These are phyloP conservation scores for Podospora australis DNA, from an alignment of 495 filamentous ascomycete genomes.

Conservation along the genomic window DNA sequence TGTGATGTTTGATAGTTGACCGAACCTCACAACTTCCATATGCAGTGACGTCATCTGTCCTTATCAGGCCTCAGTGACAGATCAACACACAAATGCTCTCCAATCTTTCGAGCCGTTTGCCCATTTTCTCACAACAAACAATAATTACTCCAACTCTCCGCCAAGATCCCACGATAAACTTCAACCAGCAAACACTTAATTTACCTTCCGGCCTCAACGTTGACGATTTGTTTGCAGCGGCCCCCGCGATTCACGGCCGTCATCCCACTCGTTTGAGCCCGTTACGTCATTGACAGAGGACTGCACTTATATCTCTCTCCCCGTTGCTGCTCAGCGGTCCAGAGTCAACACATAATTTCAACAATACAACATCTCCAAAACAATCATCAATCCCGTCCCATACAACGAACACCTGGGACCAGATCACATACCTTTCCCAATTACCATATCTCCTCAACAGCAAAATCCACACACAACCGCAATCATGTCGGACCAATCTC, in stretches of 20 bases:
- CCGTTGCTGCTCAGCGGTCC: neutral
- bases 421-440: no score
- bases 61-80: no score
- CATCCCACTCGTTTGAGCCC: neutral
- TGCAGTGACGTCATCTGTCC: no score
- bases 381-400: neutral
- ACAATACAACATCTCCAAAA: neutral
- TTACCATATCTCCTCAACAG: neutral
- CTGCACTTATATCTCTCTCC: neutral
- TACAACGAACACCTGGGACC: no score
- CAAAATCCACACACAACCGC: neutral
- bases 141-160: no score
- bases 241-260: neutral
- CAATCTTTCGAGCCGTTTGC: no score
- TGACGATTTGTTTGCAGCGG: neutral
- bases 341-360: neutral
- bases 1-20: no score
- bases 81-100: no score
- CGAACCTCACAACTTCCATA: no score
- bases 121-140: no score
- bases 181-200: neutral
- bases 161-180: neutral
- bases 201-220: neutral
- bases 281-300: neutral
- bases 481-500: slow-evolving; percentile 15